Evolutionary conservation across 495 filamentous ascomycete genomes (phyloP), one percentile per base, ranked within the genome.

Genomic region (Parachaetomium inaequale): DNA sequence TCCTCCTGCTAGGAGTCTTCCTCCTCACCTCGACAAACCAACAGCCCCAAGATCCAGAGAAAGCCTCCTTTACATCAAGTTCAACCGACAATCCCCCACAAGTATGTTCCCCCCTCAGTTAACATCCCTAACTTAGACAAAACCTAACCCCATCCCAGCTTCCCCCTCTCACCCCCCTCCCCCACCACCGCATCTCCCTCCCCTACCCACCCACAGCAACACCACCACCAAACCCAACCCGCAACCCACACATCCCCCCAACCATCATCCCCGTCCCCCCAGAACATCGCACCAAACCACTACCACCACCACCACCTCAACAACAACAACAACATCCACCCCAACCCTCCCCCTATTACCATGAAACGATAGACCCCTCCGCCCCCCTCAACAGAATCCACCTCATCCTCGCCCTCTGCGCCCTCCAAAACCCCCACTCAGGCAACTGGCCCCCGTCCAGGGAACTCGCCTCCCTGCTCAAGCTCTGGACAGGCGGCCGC

Each of bases 1-100:
- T 72, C 25, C 12, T 59, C 6, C 59, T 72, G 34, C 17, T 68
- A n/a, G 52, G 25, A 0, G 3, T 64, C n/a, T 66, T 67, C 47
- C 34, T 70, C 26, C 12, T 61, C 4, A 43, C 17, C 6, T 31
- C 5, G 12, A 25, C 50, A 4, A 43, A 19, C 7, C 31, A 42
- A 1, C 11, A 59, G 29, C 28, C 0, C 25, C 2, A 40, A 29
- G n/a, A 40, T 14, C 5, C 31, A 26, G 17, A 43, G 2, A 2
- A 29, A 15, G 55, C 25, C 14, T 58, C 32, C 5, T 25, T 26
- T 26, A 17, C 38, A 28, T 58, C 40, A 47, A 32, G 11, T n/a
- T 19, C 28, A 29, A 32, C 32, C n/a, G 25, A 32, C 26, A 14
- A 15, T 8, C 23, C 49, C 11, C 56, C 49, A 23, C 55, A 55